A percentile compares a stretch with the other conserved stretches of the same genome.
Conservation (phyloP, 768 basidiomycete genomes). For the Panaeolus papilionaceus region DNA sequence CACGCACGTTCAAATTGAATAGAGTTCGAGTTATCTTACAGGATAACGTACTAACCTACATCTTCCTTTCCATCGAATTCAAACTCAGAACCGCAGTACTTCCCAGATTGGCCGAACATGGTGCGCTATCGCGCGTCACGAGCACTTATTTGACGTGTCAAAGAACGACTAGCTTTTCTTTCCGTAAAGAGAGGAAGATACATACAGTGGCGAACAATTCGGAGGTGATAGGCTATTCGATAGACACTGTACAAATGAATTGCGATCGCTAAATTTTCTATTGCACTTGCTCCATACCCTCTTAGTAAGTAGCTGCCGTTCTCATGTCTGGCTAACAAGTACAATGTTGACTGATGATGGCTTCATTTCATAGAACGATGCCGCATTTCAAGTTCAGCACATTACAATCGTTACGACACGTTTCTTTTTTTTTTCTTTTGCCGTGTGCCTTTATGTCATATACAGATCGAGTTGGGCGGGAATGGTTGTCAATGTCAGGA, state of each 20-base stretch:
- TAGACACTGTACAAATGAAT: conserved; percentile 7
- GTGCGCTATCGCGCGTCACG: background rate
- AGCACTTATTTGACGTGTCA: conserved; percentile 4
- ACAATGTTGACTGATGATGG: background rate
- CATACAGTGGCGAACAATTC: background rate
- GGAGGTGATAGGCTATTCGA: conserved; percentile 14
- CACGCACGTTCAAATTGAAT: conserved; percentile 7
- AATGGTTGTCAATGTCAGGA: conserved; percentile 11
- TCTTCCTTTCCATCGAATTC: background rate
- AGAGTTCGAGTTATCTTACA: conserved; percentile 6
- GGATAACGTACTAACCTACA: background rate
- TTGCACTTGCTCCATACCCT: background rate
- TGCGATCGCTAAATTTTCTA: conserved; percentile 1
- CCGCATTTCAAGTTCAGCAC: conserved; percentile 7
- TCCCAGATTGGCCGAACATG: background rate
- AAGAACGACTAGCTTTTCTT: background rate
- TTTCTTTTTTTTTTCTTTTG: conserved; percentile 3
- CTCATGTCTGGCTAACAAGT: conserved; percentile 7
- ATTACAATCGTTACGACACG: conserved; percentile 10
- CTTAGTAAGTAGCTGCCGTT: background rate
- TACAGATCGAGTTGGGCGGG: conserved; percentile 5
- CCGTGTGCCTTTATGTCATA: conserved; percentile 13
- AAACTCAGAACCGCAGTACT: conserved; percentile 1
- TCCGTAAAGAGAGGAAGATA: background rate
- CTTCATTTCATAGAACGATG: conserved; percentile 13